Evolutionary conservation across 257 asterid genomes (phyloP).

Genomic region (Coffea canephora): DNA sequence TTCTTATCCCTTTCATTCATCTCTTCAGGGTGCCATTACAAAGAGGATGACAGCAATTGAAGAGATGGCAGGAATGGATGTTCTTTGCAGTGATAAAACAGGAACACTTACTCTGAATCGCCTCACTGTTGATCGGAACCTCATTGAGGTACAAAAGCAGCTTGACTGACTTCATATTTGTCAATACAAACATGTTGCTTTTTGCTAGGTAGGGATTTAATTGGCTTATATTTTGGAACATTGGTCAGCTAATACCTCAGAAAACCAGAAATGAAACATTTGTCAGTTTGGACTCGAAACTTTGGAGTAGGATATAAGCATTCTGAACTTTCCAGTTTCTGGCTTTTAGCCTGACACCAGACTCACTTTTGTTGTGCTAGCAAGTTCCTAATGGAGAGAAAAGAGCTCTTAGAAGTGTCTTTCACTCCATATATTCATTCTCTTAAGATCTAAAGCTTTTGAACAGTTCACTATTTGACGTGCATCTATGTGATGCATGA

Average conservation of each 20-base stretch:
- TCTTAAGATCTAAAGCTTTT: neutral
- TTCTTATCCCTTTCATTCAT: neutral
- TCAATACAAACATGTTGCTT: neutral
- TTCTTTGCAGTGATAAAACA: conserved; percentile 31
- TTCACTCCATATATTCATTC: neutral
- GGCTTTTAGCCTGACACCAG: neutral
- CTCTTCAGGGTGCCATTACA: conserved; percentile 29
- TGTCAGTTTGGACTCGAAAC: neutral
- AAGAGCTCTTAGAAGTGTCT: neutral
- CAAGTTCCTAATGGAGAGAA: neutral
- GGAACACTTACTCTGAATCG: conserved; percentile 34
- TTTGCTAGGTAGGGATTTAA: neutral
- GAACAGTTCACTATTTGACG: neutral
- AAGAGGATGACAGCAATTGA: conserved; percentile 35
- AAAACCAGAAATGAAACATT: neutral
- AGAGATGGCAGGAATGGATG: conserved; percentile 38
- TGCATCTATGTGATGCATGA: neutral
- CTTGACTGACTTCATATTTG: neutral
- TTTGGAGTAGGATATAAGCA: neutral
- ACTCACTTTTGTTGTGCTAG: too few relatives aligned
- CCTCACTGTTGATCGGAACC: conserved; percentile 27
- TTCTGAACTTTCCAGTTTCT: neutral
- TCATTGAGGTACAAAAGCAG: conserved; percentile 20
- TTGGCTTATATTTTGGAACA: neutral
- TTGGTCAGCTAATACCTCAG: neutral